Percentiles rank a stretch among this genome's conserved stretches.
phyloP scores from a whole-genome alignment of 2,329 filamentous ascomycete genomes.

The Exophiala calicioides region DNA sequence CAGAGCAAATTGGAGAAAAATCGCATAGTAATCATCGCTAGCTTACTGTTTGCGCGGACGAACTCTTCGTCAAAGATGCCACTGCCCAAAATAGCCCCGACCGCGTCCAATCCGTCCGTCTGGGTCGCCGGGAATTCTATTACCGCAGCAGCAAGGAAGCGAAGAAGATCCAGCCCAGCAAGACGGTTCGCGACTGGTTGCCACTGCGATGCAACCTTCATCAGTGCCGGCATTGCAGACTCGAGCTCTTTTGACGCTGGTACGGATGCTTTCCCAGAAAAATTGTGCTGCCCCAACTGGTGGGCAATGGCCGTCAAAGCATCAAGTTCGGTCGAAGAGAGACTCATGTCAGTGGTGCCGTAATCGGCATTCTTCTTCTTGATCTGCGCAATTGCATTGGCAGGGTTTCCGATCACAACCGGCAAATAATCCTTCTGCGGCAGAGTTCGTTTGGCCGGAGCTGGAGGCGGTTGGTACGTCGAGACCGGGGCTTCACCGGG shows the following conservation, averaged over 20 bases:
- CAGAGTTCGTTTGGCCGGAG: conserved; percentile 45
- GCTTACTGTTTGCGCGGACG: conserved; percentile 68
- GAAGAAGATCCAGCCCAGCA: conserved; percentile 81
- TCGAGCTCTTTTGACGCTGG: conserved; percentile 35
- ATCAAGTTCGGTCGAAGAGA: conserved; percentile 71
- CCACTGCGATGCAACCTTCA: conserved; percentile 77
- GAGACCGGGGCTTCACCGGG: conserved; percentile 63
- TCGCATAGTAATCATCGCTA: conserved; percentile 79
- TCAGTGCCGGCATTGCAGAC: conserved; percentile 57
- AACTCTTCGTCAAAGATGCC: conserved; percentile 60
- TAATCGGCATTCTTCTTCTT: conserved; percentile 70
- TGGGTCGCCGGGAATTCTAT: conserved; percentile 66
- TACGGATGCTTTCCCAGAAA: conserved; percentile 34
- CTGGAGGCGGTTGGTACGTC: conserved; percentile 36
- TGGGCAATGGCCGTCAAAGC: conserved; percentile 62
- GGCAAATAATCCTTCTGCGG: conserved; percentile 79
- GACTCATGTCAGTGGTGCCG: conserved; percentile 70
- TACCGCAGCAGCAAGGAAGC: conserved; percentile 71
- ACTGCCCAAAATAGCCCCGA: conserved; percentile 60
- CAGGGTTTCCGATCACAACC: conserved; percentile 71
- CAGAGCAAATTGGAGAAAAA: conserved; percentile 79
- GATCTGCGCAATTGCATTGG: conserved; percentile 74
- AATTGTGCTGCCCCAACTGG: conserved; percentile 57
- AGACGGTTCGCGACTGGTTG: conserved; percentile 72
- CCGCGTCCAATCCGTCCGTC: conserved; percentile 57